Base-by-base conservation (phyloP, 106 monocot genomes). In the Allium fistulosum region DNA sequence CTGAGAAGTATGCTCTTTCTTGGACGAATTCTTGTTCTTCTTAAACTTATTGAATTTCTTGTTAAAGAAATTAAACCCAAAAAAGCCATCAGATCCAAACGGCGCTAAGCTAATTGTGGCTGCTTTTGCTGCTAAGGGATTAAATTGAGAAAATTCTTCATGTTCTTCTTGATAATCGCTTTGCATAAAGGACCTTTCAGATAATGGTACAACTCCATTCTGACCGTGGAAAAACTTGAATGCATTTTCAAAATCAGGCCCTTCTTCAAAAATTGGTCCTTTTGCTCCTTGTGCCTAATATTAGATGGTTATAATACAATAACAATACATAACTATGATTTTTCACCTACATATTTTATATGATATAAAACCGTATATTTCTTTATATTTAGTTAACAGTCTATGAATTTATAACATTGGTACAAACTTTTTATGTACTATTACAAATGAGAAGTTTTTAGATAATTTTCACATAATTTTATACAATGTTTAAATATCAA, bases 201-300 rank as follows among this genome's bases (percentile, higher is more conserved):
- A 77, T 28, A 94, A 82, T 11, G 94, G 94, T 11, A 94, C 82
- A 50, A 94, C 87, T 52, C 94, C 94, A 82, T 87, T 78, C 48
- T 53, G 74, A 8, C 94, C 94, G 69, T 94, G 94, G 77, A 94
- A 94, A 64, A 94, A 78, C 63, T 69, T 84, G 62, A 94, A 94
- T 63, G 94, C 87, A 74, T 74, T 78, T 6, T 94, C 90, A 82
- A 94, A 94, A 62, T 84, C 80, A 49, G 90, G 94, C 5, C 83
- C 94, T 82, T 94, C 94, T 68, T 94, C 94, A 80, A 94, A 90
- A 60, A 94, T 94, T 18, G 94, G 94, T 53, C 94, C 94, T 64
- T 83, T 90, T 6, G 62, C 62, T 73, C 80, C 89, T 59, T 62
- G 72, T 37, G 49, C 82, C 94, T 90, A 27, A 18, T 63, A 37